Conservation (phyloP, 2,329 filamentous ascomycete genomes). For the Fusarium succisae region DNA sequence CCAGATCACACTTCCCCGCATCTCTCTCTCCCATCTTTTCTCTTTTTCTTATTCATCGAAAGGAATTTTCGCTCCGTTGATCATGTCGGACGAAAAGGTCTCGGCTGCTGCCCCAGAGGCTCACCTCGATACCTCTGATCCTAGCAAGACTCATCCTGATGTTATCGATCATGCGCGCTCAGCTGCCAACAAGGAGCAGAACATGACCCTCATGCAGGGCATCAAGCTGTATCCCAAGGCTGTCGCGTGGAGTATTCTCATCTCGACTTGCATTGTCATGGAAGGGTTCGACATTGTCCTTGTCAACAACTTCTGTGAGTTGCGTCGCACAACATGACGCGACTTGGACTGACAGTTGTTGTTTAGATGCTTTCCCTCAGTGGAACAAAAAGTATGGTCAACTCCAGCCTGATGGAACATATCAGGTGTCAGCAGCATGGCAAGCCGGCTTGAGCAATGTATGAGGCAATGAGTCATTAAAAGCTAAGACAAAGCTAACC, state of each 20-base stretch:
- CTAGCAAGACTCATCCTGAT: slow-evolving; percentile 31
- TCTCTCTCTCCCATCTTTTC: background rate
- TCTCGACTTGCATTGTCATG: slow-evolving; percentile 39
- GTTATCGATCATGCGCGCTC: slow-evolving; percentile 35
- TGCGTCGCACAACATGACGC: rapidly evolving
- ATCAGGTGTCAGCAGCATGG: slow-evolving; percentile 35
- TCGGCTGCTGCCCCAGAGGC: slow-evolving; percentile 8
- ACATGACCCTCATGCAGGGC: slow-evolving; percentile 37
- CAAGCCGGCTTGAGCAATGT: slow-evolving; percentile 37
- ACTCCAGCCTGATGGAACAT: slow-evolving; percentile 25
- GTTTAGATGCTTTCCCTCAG: slow-evolving; percentile 30
- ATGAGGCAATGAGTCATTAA: background rate
- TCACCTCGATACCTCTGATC: background rate
- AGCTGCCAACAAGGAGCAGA: slow-evolving; percentile 32
- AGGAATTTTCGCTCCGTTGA: background rate
- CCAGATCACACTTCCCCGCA: slow-evolving; percentile 20
- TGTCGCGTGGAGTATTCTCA: slow-evolving; percentile 33
- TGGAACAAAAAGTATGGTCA: slow-evolving; percentile 37
- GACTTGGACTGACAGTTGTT: background rate
- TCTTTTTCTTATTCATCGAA: background rate
- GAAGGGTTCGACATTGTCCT: slow-evolving; percentile 35
- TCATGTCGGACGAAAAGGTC: slow-evolving; percentile 26
- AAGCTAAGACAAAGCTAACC: background rate
- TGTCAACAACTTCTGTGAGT: slow-evolving; percentile 37
- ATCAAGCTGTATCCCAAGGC: slow-evolving; percentile 37